A percentile compares a stretch with the other conserved stretches of the same genome.
Conservation (phyloP, 768 basidiomycete species). For the Russula sp. region DNA sequence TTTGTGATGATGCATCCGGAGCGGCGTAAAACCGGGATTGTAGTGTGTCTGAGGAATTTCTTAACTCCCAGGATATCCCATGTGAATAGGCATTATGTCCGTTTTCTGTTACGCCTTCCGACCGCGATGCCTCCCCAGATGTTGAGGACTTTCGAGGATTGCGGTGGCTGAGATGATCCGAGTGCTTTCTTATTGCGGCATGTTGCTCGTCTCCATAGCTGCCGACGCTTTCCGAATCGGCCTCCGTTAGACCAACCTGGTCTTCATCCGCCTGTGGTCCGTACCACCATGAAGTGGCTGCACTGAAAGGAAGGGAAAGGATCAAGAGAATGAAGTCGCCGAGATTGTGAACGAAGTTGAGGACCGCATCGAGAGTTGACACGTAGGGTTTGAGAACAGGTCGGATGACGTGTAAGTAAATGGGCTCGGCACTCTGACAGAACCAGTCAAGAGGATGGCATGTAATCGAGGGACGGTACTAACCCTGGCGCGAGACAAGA, state of each 20-base stretch:
- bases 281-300: constrained; percentile 32
- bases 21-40: constrained; percentile 12
- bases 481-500: constrained; percentile 71
- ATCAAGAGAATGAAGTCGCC: constrained; percentile 55
- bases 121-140: background rate
- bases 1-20: constrained; percentile 4
- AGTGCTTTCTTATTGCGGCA: background rate
- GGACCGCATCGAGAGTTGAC: constrained; percentile 52
- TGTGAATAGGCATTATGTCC: constrained; percentile 4
- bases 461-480: background rate
- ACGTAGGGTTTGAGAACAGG: constrained; percentile 74
- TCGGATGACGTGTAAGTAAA: constrained; percentile 74
- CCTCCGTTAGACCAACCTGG: constrained; percentile 19
- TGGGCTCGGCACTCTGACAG: constrained; percentile 74
- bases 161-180: background rate
- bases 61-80: background rate
- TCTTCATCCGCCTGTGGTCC: constrained; percentile 21
- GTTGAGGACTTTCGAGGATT: background rate
- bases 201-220: constrained; percentile 18
- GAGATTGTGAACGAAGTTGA: constrained; percentile 55
- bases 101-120: background rate
- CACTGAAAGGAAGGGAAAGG: constrained; percentile 36
- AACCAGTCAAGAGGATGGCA: background rate
- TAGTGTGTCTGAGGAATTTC: constrained; percentile 9
- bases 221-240: constrained; percentile 20